Conservation (phyloP, 768 basidiomycete species). For the Naganishia friedmannii region DNA sequence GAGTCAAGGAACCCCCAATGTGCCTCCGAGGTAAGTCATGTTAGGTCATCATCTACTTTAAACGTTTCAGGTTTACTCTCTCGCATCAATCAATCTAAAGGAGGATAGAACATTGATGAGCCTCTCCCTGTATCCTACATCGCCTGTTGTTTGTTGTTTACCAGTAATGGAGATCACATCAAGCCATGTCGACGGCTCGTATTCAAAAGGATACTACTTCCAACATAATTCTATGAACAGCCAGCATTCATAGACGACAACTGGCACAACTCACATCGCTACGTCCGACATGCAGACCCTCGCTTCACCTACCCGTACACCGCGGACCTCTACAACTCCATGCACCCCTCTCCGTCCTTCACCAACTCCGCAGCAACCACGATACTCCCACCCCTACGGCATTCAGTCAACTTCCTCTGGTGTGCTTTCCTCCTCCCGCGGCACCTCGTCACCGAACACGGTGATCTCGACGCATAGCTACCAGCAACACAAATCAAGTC, state of each 20-base stretch:
- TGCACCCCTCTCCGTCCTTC: not conserved
- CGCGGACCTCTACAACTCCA: not conserved
- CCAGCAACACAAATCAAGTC: slow-evolving; percentile 15
- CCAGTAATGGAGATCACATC: not conserved
- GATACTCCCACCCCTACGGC: slow-evolving; percentile 16
- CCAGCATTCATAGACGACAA: not conserved
- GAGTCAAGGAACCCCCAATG: no score
- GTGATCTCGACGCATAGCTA: slow-evolving; percentile 11
- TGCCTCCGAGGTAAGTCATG: no score
- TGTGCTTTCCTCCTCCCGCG: slow-evolving; percentile 6
- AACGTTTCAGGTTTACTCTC: not conserved
- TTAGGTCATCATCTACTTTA: no score
- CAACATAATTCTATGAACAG: not conserved
- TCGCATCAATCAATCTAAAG: not conserved
- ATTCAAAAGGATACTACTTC: not conserved
- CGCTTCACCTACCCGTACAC: not conserved
- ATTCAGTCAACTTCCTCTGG: slow-evolving; percentile 17
- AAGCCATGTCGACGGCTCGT: not conserved
- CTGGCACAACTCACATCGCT: not conserved
- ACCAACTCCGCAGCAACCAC: slow-evolving; percentile 1
- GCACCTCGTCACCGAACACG: slow-evolving; percentile 11
- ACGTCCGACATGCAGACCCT: not conserved
- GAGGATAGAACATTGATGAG: not conserved
- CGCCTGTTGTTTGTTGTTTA: not conserved
- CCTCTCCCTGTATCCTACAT: not conserved